phyloP scores from a whole-genome alignment of 352 stramenopile species.

The Globisporangium rhizosaccharum region DNA sequence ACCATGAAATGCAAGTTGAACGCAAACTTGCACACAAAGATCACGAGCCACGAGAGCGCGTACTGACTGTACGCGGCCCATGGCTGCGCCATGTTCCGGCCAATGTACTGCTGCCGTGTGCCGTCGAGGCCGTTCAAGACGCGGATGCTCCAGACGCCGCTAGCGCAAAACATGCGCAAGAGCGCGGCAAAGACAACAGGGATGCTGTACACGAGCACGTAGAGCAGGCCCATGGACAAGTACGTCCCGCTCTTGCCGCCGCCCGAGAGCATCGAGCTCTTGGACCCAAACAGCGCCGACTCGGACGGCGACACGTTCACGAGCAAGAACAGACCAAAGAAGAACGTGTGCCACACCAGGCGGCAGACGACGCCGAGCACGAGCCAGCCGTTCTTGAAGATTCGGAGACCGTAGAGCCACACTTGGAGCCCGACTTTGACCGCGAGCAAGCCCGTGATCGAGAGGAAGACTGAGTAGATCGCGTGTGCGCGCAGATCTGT shows the following conservation, averaged over 20 bases:
- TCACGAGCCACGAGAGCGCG: conserved; percentile 58
- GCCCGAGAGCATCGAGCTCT: conserved; percentile 37
- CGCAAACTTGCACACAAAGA: conserved; percentile 75
- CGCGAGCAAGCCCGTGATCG: conserved; percentile 41
- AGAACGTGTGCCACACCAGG: conserved; percentile 68
- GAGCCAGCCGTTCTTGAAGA: conserved; percentile 66
- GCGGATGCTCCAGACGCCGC: conserved; percentile 51
- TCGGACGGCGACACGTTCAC: conserved; percentile 61
- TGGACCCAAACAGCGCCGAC: conserved; percentile 33
- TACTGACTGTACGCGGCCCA: conserved; percentile 61
- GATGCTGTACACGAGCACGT: conserved; percentile 53
- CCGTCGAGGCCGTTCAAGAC: conserved; percentile 62
- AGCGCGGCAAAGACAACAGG: conserved; percentile 43
- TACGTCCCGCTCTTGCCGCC: conserved; percentile 48
- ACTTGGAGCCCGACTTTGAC: conserved; percentile 73
- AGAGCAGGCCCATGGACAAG: conserved; percentile 53
- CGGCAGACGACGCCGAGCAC: conserved; percentile 56
- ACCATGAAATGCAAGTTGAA: conserved; percentile 84
- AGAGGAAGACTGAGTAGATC: conserved; percentile 67
- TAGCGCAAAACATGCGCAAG: conserved; percentile 48
- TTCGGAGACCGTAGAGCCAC: conserved; percentile 60
- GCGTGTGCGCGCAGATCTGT: conserved; percentile 62
- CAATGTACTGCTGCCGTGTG: conserved; percentile 71
- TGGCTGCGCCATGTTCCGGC: conserved; percentile 60
- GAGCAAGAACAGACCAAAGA: conserved; percentile 60